A percentile compares a stretch with the other conserved stretches of the same genome.
Conservation (phyloP, 2,329 filamentous ascomycete genomes). For the Penicillium nordicum region DNA sequence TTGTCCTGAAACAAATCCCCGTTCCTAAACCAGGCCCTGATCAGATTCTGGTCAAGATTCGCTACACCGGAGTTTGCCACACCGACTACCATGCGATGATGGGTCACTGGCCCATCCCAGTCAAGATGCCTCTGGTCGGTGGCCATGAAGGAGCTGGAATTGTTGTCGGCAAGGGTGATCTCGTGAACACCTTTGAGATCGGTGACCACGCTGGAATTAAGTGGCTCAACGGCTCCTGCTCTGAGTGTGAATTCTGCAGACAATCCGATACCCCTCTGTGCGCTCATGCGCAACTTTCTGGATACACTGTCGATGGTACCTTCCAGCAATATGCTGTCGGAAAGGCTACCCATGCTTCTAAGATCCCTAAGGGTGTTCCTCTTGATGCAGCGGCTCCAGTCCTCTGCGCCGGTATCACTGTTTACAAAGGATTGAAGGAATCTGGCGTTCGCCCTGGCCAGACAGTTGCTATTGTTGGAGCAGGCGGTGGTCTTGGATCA, state of each 20-base stretch:
- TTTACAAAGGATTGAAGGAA: conserved; percentile 87
- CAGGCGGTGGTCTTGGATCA: conserved; percentile 76
- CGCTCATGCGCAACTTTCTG: conserved; percentile 68
- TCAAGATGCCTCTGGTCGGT: conserved; percentile 80
- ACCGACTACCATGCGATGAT: conserved; percentile 78
- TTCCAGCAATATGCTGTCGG: conserved; percentile 92
- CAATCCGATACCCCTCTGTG: conserved; percentile 78
- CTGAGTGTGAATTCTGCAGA: conserved; percentile 77
- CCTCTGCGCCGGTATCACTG: conserved; percentile 80
- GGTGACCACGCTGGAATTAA: conserved; percentile 82
- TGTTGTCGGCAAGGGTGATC: conserved; percentile 70
- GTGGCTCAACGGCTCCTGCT: conserved; percentile 85
- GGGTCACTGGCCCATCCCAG: conserved; percentile 79
- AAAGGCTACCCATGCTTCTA: conserved; percentile 79
- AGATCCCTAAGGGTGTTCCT: conserved; percentile 71
- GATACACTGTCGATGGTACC: conserved; percentile 86
- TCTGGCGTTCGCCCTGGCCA: conserved; percentile 71
- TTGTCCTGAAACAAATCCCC: conserved; percentile 58
- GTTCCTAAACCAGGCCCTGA: conserved; percentile 77
- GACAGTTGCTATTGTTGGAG: conserved; percentile 79
- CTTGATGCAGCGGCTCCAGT: conserved; percentile 77
- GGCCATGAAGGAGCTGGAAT: conserved; percentile 73
- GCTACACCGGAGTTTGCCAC: conserved; percentile 86
- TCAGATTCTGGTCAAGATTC: conserved; percentile 87
- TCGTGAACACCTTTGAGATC: conserved; percentile 71